A percentile compares a stretch with the other conserved stretches of the same genome.
Conservation (phyloP, 768 basidiomycete genomes). For the Lactarius akahatsu region DNA sequence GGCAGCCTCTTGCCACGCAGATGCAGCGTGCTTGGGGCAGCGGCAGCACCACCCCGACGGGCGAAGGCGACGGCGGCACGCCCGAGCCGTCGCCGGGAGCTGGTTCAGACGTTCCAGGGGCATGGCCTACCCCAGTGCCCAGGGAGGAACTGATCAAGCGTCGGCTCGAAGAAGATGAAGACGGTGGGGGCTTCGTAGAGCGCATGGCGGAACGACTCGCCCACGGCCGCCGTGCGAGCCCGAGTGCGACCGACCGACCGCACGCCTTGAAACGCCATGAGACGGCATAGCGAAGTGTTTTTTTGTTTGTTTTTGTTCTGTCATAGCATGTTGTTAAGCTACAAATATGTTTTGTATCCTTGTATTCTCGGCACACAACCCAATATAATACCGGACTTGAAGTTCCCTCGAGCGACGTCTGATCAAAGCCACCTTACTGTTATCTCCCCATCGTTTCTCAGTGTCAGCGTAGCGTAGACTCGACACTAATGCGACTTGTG, state of each 20-base stretch:
- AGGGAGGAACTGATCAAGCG: slow-evolving; percentile 68
- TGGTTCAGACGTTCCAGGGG: slow-evolving; percentile 39
- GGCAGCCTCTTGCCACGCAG: slow-evolving; percentile 34
- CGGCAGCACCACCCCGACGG: slow-evolving; percentile 27
- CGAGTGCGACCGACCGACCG: slow-evolving; percentile 39
- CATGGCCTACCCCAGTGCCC: slow-evolving; percentile 34
- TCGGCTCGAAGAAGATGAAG: slow-evolving; percentile 55
- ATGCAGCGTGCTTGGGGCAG: slow-evolving; percentile 21
- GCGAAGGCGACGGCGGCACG: slow-evolving; percentile 6
- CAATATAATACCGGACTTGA: not conserved
- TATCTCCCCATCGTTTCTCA: not conserved
- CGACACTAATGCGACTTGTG: not conserved
- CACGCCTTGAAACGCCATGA: slow-evolving; percentile 62
- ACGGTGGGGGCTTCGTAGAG: slow-evolving; percentile 54
- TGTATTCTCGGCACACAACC: slow-evolving; percentile 1
- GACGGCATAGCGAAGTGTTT: slow-evolving; percentile 42
- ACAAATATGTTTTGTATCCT: not conserved
- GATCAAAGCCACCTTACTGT: not conserved
- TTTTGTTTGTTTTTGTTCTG: not conserved
- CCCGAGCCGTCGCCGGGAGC: slow-evolving; percentile 24
- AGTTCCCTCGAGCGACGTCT: not conserved
- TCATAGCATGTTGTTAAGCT: not conserved
- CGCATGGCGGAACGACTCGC: slow-evolving; percentile 63
- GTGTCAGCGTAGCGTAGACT: not conserved
- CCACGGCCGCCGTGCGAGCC: slow-evolving; percentile 43